Percentiles rank a stretch among this genome's conserved stretches.
Evolutionary conservation across 1,284 basidiomycete genomes (phyloP).

Genomic region (Ustilago crameri): DNA sequence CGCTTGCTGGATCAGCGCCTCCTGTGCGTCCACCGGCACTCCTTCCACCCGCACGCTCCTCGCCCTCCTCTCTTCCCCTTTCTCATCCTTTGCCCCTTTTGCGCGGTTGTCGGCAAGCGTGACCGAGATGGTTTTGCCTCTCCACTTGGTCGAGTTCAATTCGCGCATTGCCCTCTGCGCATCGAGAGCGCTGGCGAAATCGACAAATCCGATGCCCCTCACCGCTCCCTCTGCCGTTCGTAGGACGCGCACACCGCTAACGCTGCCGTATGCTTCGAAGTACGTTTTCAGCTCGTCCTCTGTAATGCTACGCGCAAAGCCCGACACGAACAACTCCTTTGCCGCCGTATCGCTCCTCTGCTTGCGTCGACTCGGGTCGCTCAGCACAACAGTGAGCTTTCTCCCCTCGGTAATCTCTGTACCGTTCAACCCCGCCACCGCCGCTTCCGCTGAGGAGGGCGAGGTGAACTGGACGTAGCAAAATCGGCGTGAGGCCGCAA

Average conservation of each 20-base stretch:
- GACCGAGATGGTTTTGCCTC: slow-evolving; percentile 58
- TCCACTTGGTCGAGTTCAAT: slow-evolving; percentile 53
- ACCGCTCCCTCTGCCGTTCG: slow-evolving; percentile 77
- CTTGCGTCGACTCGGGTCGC: slow-evolving; percentile 88
- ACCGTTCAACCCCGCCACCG: slow-evolving; percentile 81
- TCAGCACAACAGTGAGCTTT: slow-evolving; percentile 82
- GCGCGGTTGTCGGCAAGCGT: slow-evolving; percentile 39
- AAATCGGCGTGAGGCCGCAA: slow-evolving; percentile 87
- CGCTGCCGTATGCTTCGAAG: slow-evolving; percentile 78
- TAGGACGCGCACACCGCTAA: slow-evolving; percentile 83
- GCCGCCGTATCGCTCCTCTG: slow-evolving; percentile 84
- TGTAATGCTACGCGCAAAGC: slow-evolving; percentile 79
- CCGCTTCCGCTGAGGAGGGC: slow-evolving; percentile 82
- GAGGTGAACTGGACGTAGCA: slow-evolving; percentile 92
- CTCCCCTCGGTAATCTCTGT: slow-evolving; percentile 75
- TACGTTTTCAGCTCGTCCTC: slow-evolving; percentile 79
- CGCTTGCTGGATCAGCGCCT: slow-evolving; percentile 65
- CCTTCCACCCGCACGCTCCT: slow-evolving; percentile 50
- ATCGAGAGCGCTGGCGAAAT: slow-evolving; percentile 74
- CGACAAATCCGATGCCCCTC: slow-evolving; percentile 92
- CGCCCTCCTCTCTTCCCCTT: slow-evolving; percentile 17
- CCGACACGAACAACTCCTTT: slow-evolving; percentile 85
- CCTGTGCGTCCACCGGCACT: slow-evolving; percentile 62
- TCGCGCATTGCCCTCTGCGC: slow-evolving; percentile 62
- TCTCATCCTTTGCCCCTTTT: slow-evolving; percentile 5